phyloP scores from a whole-genome alignment of 441 rosid species.

The Populus tomentosa region DNA sequence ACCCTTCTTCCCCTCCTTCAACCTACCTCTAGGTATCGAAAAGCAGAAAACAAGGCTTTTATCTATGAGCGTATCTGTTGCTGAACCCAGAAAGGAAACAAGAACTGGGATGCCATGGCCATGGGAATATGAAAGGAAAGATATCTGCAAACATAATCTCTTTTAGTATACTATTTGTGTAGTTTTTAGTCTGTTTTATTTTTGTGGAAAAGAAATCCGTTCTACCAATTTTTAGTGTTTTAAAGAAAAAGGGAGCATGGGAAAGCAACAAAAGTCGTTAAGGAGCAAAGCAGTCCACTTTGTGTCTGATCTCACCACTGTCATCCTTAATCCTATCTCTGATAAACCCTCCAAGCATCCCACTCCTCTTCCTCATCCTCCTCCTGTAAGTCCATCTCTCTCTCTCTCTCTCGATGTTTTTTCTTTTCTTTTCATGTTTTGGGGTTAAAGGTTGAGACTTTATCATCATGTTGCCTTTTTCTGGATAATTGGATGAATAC shows the following conservation, averaged over 20 bases:
- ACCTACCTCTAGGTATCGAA: not conserved
- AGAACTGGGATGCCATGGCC: not conserved
- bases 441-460: not conserved
- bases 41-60: not conserved
- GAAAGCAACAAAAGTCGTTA: slow-evolving; percentile 68
- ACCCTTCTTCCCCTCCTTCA: not conserved
- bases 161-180: not conserved
- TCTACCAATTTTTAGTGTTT: not conserved
- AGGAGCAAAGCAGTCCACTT: slow-evolving; percentile 91
- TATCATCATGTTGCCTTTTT: not conserved
- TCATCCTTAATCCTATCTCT: slow-evolving; percentile 85
- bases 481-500: not conserved
- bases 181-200: not conserved
- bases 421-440: not conserved
- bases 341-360: slow-evolving; percentile 57
- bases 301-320: slow-evolving; percentile 92
- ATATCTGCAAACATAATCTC: not conserved
- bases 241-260: slow-evolving; percentile 37
- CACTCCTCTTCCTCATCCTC: slow-evolving; percentile 22
- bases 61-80: not conserved
- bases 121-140: not conserved
- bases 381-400: slow-evolving; percentile 24
- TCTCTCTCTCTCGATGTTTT: not conserved
- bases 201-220: not conserved
- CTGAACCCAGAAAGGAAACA: not conserved